Conservation (phyloP, 805 yeast species). For the Ogataea pilisensis region DNA sequence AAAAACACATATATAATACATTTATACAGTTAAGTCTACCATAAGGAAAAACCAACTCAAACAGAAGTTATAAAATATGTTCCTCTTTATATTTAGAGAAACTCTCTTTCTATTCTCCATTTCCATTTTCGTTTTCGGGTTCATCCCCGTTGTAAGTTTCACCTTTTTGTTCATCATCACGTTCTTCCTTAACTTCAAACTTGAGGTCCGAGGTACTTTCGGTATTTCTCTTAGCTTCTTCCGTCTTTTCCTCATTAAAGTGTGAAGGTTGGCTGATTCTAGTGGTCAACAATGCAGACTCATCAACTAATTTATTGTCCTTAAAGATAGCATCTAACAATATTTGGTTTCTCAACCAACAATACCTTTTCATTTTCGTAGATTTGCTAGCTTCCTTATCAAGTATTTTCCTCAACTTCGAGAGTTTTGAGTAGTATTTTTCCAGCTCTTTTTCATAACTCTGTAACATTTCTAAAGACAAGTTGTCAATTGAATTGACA, state of each 20-base stretch:
- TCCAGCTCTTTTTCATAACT: conserved; percentile 16
- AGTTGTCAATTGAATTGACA: conserved; percentile 10
- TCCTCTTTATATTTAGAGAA: too few species aligned
- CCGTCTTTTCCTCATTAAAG: neutral
- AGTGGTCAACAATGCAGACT: neutral
- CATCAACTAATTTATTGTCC: conserved; percentile 1
- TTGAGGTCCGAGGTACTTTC: too few species aligned
- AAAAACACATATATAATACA: too few species aligned
- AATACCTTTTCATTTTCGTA: conserved; percentile 13
- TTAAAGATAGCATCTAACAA: conserved; percentile 18
- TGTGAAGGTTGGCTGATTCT: too few species aligned
- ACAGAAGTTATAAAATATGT: too few species aligned
- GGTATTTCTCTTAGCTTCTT: neutral
- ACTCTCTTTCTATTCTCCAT: neutral
- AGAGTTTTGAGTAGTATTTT: conserved; percentile 18
- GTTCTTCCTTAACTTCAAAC: neutral
- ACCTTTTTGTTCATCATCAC: neutral
- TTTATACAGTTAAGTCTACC: too few species aligned
- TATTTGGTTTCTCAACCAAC: conserved; percentile 28
- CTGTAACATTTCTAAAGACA: conserved; percentile 14
- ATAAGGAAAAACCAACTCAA: too few species aligned
- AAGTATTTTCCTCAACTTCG: conserved; percentile 13
- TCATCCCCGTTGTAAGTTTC: neutral
- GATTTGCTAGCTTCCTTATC: conserved; percentile 20
- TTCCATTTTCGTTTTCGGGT: neutral